phyloP scores from a whole-genome alignment of 73 alveolate genomes.

The Stentor coeruleus region DNA sequence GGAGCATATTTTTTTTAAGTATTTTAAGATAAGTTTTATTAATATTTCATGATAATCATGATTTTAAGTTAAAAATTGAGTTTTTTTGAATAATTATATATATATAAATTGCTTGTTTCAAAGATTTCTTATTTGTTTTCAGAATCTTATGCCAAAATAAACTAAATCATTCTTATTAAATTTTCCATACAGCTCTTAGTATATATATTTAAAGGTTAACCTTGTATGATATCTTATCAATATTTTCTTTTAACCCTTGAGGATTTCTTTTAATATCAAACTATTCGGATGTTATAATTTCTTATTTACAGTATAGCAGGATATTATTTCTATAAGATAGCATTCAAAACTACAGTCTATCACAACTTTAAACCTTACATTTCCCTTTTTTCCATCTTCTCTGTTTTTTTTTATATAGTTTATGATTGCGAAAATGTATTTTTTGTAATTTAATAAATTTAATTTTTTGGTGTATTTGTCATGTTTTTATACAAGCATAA shows the following conservation, averaged over 20 bases:
- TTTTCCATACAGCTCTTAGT: constrained; percentile 42
- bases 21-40: too few relatives aligned
- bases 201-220: constrained; percentile 54
- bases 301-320: constrained; percentile 67
- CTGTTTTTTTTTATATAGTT: too few relatives aligned
- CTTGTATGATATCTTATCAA: constrained; percentile 47
- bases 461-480: too few relatives aligned
- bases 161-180: constrained; percentile 56
- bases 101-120: constrained; percentile 67
- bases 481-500: constrained; percentile 16
- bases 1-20: too few relatives aligned
- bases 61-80: too few relatives aligned
- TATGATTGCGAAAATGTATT: too few relatives aligned
- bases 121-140: constrained; percentile 65
- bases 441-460: too few relatives aligned
- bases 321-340: constrained; percentile 67
- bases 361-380: constrained; percentile 39
- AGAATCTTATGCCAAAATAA: constrained; percentile 95
- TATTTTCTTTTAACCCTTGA: constrained; percentile 34
- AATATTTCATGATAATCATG: too few relatives aligned
- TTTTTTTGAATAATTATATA: constrained; percentile 43
- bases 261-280: constrained; percentile 54
- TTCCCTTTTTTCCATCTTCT: constrained; percentile 17
- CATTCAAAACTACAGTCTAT: constrained; percentile 88
- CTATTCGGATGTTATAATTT: constrained; percentile 66